phyloP scores from a whole-genome alignment of 2,329 filamentous ascomycete genomes.

The Pleochaeta shiraiana region DNA sequence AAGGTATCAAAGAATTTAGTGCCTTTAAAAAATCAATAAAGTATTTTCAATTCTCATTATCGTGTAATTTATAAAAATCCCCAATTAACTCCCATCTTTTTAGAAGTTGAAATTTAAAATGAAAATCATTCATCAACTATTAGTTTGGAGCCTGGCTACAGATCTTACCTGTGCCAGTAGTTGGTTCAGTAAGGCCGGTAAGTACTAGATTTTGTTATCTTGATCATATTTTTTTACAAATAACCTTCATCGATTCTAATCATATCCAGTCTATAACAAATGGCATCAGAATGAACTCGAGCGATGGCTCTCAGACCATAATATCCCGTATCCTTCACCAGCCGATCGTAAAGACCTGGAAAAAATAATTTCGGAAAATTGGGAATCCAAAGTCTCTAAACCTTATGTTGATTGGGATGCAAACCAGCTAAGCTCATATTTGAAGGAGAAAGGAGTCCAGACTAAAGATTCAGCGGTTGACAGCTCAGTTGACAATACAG shows the following conservation, averaged over 20 bases:
- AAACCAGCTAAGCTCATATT: constrained; percentile 42
- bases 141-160: constrained; percentile 50
- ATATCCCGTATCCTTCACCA: constrained; percentile 73
- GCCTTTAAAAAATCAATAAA: too few relatives aligned
- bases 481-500: constrained; percentile 34
- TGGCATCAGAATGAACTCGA: constrained; percentile 98
- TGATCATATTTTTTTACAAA: not conserved
- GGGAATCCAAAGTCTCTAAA: constrained; percentile 52
- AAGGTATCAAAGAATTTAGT: too few relatives aligned
- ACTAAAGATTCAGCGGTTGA: constrained; percentile 36
- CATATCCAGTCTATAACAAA: constrained; percentile 67
- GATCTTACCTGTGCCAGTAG: constrained; percentile 48
- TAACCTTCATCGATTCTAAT: not conserved
- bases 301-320: constrained; percentile 84
- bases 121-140: constrained; percentile 52
- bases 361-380: constrained; percentile 71
- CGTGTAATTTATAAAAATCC: too few relatives aligned
- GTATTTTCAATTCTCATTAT: too few relatives aligned
- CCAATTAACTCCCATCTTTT: not conserved
- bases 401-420: constrained; percentile 64
- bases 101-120: constrained; percentile 27
- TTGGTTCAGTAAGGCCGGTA: constrained; percentile 78
- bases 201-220: constrained; percentile 18
- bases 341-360: constrained; percentile 92
- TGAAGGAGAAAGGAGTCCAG: constrained; percentile 49